Evolutionary conservation across 805 yeast species (phyloP), one percentile per base, ranked within the genome.

Genomic region (Candida alai): DNA sequence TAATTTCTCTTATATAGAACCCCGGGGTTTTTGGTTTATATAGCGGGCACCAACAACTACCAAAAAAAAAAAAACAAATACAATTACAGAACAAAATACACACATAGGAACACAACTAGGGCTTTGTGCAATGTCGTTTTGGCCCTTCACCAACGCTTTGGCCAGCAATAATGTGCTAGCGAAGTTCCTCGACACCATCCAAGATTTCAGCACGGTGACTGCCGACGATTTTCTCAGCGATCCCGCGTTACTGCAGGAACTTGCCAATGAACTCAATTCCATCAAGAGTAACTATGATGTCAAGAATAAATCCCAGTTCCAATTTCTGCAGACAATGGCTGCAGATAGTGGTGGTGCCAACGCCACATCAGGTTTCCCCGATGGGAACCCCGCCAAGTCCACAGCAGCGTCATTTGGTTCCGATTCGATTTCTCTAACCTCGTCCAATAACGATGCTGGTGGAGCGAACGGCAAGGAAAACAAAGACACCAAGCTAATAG

Each of bases 401-500:
- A 30, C 35, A 30, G 29, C 34, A 32, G 21, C 33, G 19, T 31
- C 32, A 27, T 16, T 23, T 17, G 25, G 15, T 22, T 30, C 39
- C 9, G 29, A 53, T 44, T 31, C 46, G 51, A n/a, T 69, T 61
- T 30, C 44, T 45, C n/a, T 54, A 45, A 44, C 64, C 0, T 63
- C 70, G 5, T 54, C 63, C 11, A 61, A 46, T 39, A 54, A 56
- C 15, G 66, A 60, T 17, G 41, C 36, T 19, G 31, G 37, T 9
- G 49, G 48, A 23, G 44, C 43, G 21, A 31, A 39, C 20, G 43
- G 47, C 28, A 65, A 60, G 34, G 69, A 62, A 33, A 55, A 62
- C 6, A 52, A 68, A 20, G 63, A 66, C 5, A 56, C 57, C 24
- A 81, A 83, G 51, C 70, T 93, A 32, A 68, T 89, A 24, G 93